Percentiles rank a stretch among this genome's conserved stretches.
phyloP scores from a whole-genome alignment of 2,329 filamentous ascomycete species.

The Paecilomyces niveus region DNA sequence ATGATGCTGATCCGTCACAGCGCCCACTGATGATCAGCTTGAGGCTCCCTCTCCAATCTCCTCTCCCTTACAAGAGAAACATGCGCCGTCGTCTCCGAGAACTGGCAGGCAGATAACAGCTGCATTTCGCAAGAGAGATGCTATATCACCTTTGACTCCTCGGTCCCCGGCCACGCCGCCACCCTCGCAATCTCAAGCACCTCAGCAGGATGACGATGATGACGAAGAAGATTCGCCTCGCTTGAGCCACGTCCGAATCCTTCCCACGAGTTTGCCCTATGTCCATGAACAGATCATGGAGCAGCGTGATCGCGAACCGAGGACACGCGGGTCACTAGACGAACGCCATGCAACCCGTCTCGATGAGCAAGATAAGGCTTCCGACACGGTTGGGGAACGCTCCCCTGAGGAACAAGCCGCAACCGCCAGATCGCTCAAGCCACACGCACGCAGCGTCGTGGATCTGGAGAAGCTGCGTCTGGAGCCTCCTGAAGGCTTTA shows the following conservation, averaged over 20 bases:
- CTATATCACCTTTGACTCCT: slow-evolving; percentile 12
- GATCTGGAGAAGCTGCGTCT: slow-evolving; percentile 57
- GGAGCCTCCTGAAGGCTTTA: slow-evolving; percentile 50
- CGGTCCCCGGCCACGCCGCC: slow-evolving; percentile 20
- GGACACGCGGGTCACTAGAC: slow-evolving; percentile 36
- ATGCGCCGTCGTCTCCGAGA: slow-evolving; percentile 11
- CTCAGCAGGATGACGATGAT: slow-evolving; percentile 18
- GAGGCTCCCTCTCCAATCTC: slow-evolving; percentile 10
- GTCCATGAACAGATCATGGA: slow-evolving; percentile 91
- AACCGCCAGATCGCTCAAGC: slow-evolving; percentile 72
- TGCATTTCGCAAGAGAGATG: slow-evolving; percentile 12
- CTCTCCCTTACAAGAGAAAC: slow-evolving; percentile 21
- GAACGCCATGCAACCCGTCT: slow-evolving; percentile 23
- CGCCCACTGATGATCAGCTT: slow-evolving; percentile 30
- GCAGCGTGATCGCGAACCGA: slow-evolving; percentile 30
- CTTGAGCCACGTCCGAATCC: slow-evolving; percentile 79
- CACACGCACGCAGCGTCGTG: slow-evolving; percentile 67
- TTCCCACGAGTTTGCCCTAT: slow-evolving; percentile 83
- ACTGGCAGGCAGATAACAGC: slow-evolving; percentile 10
- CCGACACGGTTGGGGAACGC: slow-evolving; percentile 17
- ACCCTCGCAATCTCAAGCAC: slow-evolving; percentile 15
- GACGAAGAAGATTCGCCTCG: slow-evolving; percentile 43
- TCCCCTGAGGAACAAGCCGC: slow-evolving; percentile 69
- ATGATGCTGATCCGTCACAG: slow-evolving; percentile 14
- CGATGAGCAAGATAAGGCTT: slow-evolving; percentile 5